Percentiles rank a stretch among this genome's conserved stretches.
phyloP scores from a whole-genome alignment of 768 basidiomycete genomes.

The Fistulinella prunicolor region DNA sequence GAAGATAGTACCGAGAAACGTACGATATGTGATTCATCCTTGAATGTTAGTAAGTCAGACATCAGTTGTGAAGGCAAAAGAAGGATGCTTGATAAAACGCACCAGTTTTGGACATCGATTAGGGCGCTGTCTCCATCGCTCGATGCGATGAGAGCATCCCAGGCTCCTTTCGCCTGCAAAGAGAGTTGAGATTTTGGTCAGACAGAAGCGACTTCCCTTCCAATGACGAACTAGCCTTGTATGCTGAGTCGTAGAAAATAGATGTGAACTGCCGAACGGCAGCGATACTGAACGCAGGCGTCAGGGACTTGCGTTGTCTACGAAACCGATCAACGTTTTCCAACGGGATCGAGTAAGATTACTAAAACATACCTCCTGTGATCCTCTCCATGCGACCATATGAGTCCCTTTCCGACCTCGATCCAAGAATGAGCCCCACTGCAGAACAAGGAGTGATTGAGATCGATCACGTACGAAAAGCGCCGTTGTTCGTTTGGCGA shows the following conservation, averaged over 20 bases:
- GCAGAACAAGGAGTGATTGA: neutral
- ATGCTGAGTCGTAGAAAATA: constrained; percentile 39
- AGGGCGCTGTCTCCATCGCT: constrained; percentile 12
- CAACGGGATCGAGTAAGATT: neutral
- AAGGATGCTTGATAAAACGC: neutral
- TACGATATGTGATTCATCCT: constrained; percentile 38
- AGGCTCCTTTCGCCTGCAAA: constrained; percentile 28
- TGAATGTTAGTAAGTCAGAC: neutral
- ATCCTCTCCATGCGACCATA: constrained; percentile 38
- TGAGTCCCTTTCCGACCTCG: constrained; percentile 29
- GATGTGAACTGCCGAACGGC: constrained; percentile 35
- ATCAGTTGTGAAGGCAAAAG: neutral
- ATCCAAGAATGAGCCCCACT: neutral
- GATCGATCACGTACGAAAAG: neutral
- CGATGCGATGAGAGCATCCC: constrained; percentile 25
- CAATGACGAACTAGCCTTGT: constrained; percentile 28
- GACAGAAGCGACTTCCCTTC: neutral
- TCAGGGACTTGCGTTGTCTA: constrained; percentile 38
- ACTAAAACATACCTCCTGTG: constrained; percentile 38
- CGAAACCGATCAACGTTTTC: neutral
- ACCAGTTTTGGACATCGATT: constrained; percentile 39
- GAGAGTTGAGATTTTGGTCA: neutral
- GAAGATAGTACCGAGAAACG: neutral
- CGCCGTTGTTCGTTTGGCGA: constrained; percentile 34
- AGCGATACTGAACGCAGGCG: constrained; percentile 37